These are phyloP conservation scores for Ophiostoma tasmaniense DNA, from an alignment of 2,329 filamentous ascomycete genomes.

Conservation along the genomic window DNA sequence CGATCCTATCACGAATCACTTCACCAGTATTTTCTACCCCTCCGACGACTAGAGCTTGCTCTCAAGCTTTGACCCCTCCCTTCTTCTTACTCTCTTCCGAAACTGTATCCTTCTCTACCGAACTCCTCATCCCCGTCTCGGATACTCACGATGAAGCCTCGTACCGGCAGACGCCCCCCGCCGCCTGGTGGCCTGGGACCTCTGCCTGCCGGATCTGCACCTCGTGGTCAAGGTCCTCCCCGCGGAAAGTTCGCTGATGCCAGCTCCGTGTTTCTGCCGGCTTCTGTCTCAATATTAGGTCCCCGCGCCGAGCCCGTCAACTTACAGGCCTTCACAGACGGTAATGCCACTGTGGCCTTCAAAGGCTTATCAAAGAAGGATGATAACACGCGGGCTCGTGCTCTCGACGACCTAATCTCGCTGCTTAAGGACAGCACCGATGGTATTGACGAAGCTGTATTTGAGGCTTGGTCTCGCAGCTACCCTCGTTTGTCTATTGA, in stretches of 20 bases:
- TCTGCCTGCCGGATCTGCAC: background rate
- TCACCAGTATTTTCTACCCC: background rate
- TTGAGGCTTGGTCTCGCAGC: slow-evolving; percentile 78
- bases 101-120: background rate
- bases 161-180: background rate
- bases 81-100: background rate
- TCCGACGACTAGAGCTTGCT: background rate
- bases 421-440: slow-evolving; percentile 48
- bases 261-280: background rate
- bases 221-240: background rate
- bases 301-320: slow-evolving; percentile 74
- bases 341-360: slow-evolving; percentile 79
- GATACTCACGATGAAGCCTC: background rate
- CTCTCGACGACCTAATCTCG: slow-evolving; percentile 71
- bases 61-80: background rate
- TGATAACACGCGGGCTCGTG: slow-evolving; percentile 82
- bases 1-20: too few relatives aligned
- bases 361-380: slow-evolving; percentile 92
- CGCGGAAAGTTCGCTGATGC: background rate
- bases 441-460: slow-evolving; percentile 68
- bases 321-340: slow-evolving; percentile 70
- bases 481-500: slow-evolving; percentile 90
- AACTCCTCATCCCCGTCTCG: background rate
- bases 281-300: background rate
- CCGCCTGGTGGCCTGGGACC: background rate